A percentile compares a stretch with the other conserved stretches of the same genome.
These are phyloP conservation scores for Cutaneotrichosporon dermatis DNA, from an alignment of 1,284 basidiomycete species.

Conservation along the genomic window DNA sequence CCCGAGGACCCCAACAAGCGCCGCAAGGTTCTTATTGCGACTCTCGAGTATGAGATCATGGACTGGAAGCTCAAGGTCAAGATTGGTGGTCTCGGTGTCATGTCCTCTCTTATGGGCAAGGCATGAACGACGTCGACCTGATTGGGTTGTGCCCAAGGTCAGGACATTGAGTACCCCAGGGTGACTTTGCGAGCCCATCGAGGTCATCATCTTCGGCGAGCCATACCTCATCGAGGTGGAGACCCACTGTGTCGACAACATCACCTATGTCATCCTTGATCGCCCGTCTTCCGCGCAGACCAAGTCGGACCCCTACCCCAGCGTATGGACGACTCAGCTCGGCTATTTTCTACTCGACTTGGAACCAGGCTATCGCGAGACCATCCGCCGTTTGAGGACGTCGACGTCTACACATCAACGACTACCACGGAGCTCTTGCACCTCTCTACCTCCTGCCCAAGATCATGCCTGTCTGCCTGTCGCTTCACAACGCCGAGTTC, in stretches of 20 bases:
- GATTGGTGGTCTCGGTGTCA: constrained; percentile 92
- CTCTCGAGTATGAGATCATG: constrained; percentile 88
- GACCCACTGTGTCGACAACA: constrained; percentile 84
- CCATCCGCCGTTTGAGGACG: constrained; percentile 75
- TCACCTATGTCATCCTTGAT: constrained; percentile 89
- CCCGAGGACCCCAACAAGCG: constrained; percentile 84
- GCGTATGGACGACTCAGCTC: constrained; percentile 93
- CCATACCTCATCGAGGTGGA: constrained; percentile 91
- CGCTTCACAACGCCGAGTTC: constrained; percentile 94
- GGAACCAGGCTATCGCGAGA: constrained; percentile 94
- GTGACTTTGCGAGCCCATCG: constrained; percentile 85
- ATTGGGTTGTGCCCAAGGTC: constrained; percentile 94
- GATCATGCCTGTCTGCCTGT: constrained; percentile 79
- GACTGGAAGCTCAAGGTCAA: constrained; percentile 96
- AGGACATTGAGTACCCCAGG: constrained; percentile 81
- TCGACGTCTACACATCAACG: constrained; percentile 68
- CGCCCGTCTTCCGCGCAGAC: constrained; percentile 92
- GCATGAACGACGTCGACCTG: constrained; percentile 93
- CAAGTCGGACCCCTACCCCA: constrained; percentile 86
- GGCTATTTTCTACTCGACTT: constrained; percentile 93
- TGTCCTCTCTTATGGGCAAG: constrained; percentile 93
- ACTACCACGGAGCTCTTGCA: constrained; percentile 86
- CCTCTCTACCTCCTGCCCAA: constrained; percentile 85
- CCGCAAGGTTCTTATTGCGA: constrained; percentile 81
- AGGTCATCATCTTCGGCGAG: constrained; percentile 91